Evolutionary conservation across 495 filamentous ascomycete species (phyloP), one percentile per base, ranked within the genome.

Genomic region (Hypomontagnella monticulosa): DNA sequence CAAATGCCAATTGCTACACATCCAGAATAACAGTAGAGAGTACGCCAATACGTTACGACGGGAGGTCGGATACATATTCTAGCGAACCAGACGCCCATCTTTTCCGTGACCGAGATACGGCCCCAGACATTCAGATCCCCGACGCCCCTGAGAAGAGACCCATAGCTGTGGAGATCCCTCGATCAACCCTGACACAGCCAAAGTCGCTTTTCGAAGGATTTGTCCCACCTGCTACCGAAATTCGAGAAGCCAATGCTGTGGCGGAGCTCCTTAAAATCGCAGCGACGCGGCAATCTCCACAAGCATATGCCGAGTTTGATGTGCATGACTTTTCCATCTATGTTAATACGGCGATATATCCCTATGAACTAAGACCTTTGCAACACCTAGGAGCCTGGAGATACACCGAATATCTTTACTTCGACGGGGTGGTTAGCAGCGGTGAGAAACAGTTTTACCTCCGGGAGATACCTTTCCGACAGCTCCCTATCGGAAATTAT

Each of bases 401-500:
- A 0, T 66, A 64, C 10, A 52, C 75, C 8, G 70, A 75, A 50
- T 54, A 32, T 0, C 78, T 81, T 23, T 82, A 77, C 52, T 85
- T 91, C 48, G 85, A 91, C 68, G 90, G 89, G 0, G 67, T 87
- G 1, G 74, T 92, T 9, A 78, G 72, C 9, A 42, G 75, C 27
- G 86, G 83, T 1, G 59, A 75, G 10, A 54, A 44, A 2, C 51
- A 57, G 0, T 71, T 74, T 12, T 89, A 83, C 65, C 76, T 92
- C 1, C 72, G 81, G 38, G 72, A 63, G 34, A 77, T 90, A 4
- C 80, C 81, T 7, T 88, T 92, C 57, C 59, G 71, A 1, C 74
- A 79, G 19, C 73, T 90, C 9, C 86, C 88, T 0, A 83, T 92
- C 33, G 90, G 87, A 19, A 87, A 87, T 54, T 92, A 92, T 75